Conservation (phyloP, 2,329 filamentous ascomycete genomes). For the Plenodomus tracheiphilus region DNA sequence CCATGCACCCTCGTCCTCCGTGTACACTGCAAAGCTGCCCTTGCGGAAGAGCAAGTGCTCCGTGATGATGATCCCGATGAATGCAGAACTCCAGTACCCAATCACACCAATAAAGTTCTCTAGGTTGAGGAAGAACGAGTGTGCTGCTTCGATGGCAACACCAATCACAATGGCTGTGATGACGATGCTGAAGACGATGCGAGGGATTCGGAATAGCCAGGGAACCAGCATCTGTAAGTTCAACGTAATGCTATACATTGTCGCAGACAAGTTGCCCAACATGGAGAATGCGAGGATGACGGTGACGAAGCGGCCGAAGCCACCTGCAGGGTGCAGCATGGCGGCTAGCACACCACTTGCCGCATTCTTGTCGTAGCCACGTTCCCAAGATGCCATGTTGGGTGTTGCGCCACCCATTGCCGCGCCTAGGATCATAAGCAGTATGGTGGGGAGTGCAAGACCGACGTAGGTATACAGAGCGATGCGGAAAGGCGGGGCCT, state of each 20-base stretch:
- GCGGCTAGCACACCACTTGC: conserved; percentile 63
- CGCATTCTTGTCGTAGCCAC: conserved; percentile 56
- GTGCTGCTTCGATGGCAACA: conserved; percentile 59
- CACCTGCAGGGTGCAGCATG: conserved; percentile 61
- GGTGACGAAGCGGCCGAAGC: conserved; percentile 65
- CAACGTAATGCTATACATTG: conserved; percentile 65
- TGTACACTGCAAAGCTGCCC: conserved; percentile 35
- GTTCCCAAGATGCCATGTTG: conserved; percentile 58
- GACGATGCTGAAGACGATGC: conserved; percentile 61
- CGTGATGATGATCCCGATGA: conserved; percentile 35
- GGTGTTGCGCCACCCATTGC: conserved; percentile 65
- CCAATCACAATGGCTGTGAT: conserved; percentile 64
- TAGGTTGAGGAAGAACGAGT: conserved; percentile 61
- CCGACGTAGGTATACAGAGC: conserved; percentile 63
- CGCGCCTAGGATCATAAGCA: conserved; percentile 65
- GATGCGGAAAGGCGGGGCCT: conserved; percentile 54
- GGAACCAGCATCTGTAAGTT: conserved; percentile 67
- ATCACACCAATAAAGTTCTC: conserved; percentile 44
- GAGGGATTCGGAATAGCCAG: conserved; percentile 58
- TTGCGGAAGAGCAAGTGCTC: conserved; percentile 48
- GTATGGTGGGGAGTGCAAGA: conserved; percentile 58
- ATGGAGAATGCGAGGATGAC: conserved; percentile 59
- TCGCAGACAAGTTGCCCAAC: conserved; percentile 62
- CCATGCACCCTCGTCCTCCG: conserved; percentile 47
- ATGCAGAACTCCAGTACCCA: conserved; percentile 42